Base-by-base conservation (phyloP, 257 asterid genomes). In the Striga asiatica region DNA sequence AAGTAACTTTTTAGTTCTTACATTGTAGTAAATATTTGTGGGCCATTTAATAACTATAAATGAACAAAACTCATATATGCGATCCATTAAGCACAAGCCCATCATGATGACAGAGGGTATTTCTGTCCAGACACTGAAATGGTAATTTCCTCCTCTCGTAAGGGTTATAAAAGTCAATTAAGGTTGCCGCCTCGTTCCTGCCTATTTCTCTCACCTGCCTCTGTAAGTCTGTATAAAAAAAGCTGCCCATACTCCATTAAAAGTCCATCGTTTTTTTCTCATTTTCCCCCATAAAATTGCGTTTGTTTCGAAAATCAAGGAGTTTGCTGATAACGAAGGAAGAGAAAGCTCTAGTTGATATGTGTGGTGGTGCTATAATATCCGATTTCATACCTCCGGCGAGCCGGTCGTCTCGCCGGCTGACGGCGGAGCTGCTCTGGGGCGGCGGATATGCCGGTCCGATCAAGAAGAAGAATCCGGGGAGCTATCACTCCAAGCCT, bases 351-450 rank as follows among this genome's bases (percentile, higher is more conserved):
- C 14, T 21, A 49, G 11, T 51, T 6, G 14, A 19, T 1, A 71
- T 91, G 98, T 91, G 98, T 74, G 96, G 96, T 38, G 98, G 98
- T 61, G 88, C 98, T 7, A 80, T 84, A 18, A 82, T 87, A 35
- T 82, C 95, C 37, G 94, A 80, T 9, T 53, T 69, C 8, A 56
- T 55, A 46, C 65, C 74, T 66, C 84, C 97, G 67, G 76, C 88
- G 53, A 76, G 68, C 85, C 75, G 81, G 41, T 54, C 84, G 28
- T 81, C 95, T 17, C 78, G 82, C 50, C 73, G 81, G 66, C 71
- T 92, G 25, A 92, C 94, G 10, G 83, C 95, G 23, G 86, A 87
- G 3, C 57, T 92, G 71, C 81, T 92, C 0, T 92, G 95, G 98
- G 98, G 94, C 24, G 58, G 71, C 54, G 71, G 50, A 6, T 45